Conservation (phyloP, 2,329 filamentous ascomycete species). For the Cercospora zeina region DNA sequence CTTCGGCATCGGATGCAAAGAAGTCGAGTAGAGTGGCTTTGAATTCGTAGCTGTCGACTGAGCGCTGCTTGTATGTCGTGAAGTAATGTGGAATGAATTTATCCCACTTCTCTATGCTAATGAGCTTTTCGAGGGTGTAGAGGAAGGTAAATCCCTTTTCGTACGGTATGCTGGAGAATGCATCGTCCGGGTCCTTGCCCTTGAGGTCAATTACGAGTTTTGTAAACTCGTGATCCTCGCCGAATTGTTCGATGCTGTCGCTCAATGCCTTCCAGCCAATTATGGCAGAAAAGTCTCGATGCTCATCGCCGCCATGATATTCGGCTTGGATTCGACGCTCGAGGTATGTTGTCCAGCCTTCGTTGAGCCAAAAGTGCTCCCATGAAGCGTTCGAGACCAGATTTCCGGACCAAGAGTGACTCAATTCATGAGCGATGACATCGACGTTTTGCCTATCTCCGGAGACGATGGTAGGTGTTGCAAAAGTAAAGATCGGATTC, state of each 20-base stretch:
- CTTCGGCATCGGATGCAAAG: slow-evolving; percentile 68
- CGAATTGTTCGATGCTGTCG: slow-evolving; percentile 76
- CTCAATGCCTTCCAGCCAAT: slow-evolving; percentile 91
- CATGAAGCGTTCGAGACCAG: slow-evolving; percentile 75
- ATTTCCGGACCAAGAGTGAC: slow-evolving; percentile 85
- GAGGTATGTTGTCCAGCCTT: slow-evolving; percentile 92
- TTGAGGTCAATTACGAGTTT: slow-evolving; percentile 85
- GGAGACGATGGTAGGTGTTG: slow-evolving; percentile 89
- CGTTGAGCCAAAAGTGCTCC: slow-evolving; percentile 73
- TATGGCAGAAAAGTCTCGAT: slow-evolving; percentile 92
- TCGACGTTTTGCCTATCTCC: slow-evolving; percentile 83
- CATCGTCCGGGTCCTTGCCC: slow-evolving; percentile 90
- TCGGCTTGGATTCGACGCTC: slow-evolving; percentile 78
- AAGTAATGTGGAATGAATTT: slow-evolving; percentile 97
- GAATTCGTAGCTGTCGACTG: slow-evolving; percentile 92
- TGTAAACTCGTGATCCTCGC: slow-evolving; percentile 85
- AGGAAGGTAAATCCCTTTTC: slow-evolving; percentile 97
- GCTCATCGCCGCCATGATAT: slow-evolving; percentile 74
- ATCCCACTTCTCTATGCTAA: slow-evolving; percentile 86
- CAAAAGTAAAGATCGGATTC: slow-evolving; percentile 79
- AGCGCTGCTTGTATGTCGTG: slow-evolving; percentile 77
- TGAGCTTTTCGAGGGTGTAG: slow-evolving; percentile 81
- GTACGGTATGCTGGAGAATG: slow-evolving; percentile 89
- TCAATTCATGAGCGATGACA: slow-evolving; percentile 85
- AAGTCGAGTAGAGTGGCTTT: slow-evolving; percentile 83